Evolutionary conservation across 2,329 filamentous ascomycete genomes (phyloP), one percentile per base, ranked within the genome.

Genomic region (Chaetothyriales sp.): DNA sequence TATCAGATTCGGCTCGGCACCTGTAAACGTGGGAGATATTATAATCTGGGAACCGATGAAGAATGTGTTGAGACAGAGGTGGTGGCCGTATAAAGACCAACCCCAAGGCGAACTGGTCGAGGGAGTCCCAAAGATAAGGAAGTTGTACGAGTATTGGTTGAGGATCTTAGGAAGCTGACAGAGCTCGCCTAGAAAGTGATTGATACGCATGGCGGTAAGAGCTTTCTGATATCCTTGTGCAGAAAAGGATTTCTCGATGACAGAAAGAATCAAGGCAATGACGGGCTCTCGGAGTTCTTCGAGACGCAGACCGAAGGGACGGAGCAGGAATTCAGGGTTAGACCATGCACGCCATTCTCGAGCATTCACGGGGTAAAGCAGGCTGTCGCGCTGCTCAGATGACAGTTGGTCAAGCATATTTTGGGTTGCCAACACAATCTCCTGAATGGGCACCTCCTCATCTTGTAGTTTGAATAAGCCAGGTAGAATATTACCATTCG

Each of bases 111-210:
- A 58, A 0, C 70, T 69, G 0, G 68, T 63, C 0, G 78, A 81
- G 0, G 82, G 82, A 8, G 66, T 66, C 9, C 83, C 83, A 62
- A 88, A 88, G 1, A 88, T 69, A 37, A 80, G 77, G 54, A 87
- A 83, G 67, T 88, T 88, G 73, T 89, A 89, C 1, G 81, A 85
- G 67, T 77, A 79, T 64, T 86, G 78, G 67, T 87, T 88, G 76
- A 85, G 80, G 49, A 89, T 76, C 5, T 68, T 65, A 0, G 77
- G 74, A 0, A 78, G 73, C 33, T 77, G 62, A 48, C 85, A 80
- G 0, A 88, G 72, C 54, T 85, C 75, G 45, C 84, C 85, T 0
- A 89, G 74, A 67, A 87, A 88, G 51, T 82, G 79, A 65, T 89
- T 88, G 63, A 86, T 79, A 52, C 79, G 78, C 82, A 86, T 87